Evolutionary conservation across 2,329 filamentous ascomycete genomes (phyloP).

Genomic region (Colletotrichum sojae): DNA sequence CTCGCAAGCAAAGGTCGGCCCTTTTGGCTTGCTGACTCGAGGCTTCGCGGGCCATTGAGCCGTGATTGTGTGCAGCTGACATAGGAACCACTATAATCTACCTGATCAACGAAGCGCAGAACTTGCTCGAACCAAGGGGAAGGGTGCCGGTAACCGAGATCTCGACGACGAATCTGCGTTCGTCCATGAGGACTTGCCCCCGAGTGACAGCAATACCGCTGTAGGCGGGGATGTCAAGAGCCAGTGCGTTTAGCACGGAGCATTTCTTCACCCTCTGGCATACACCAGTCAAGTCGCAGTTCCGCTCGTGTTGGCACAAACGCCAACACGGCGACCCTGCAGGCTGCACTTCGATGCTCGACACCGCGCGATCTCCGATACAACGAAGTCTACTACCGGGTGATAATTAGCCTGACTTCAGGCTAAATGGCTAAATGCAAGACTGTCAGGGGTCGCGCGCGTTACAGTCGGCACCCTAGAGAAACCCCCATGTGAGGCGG

Average conservation of each 20-base stretch:
- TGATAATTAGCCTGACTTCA: constrained; percentile 28
- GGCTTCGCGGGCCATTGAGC: background rate
- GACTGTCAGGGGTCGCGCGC: constrained; percentile 2
- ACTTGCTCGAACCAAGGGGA: background rate
- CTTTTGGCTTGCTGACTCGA: background rate
- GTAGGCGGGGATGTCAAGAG: background rate
- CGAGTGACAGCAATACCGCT: background rate
- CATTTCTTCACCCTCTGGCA: background rate
- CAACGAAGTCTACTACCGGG: constrained; percentile 14
- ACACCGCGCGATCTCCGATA: constrained; percentile 23
- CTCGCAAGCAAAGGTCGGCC: background rate
- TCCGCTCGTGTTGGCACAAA: constrained; percentile 12
- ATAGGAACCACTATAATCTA: background rate
- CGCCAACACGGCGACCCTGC: background rate
- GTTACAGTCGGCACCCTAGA: constrained; percentile 9
- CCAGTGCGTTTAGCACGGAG: constrained; percentile 3
- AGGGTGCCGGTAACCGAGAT: constrained; percentile 18
- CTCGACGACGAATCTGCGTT: background rate
- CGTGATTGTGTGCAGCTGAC: background rate
- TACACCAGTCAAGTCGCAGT: background rate
- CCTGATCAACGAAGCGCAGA: background rate
- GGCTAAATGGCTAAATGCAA: constrained; percentile 37
- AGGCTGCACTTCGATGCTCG: background rate
- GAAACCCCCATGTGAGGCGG: constrained; percentile 18
- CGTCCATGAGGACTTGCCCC: background rate